These are phyloP conservation scores for Candida ficus DNA, from an alignment of 805 yeast species.

Conservation along the genomic window DNA sequence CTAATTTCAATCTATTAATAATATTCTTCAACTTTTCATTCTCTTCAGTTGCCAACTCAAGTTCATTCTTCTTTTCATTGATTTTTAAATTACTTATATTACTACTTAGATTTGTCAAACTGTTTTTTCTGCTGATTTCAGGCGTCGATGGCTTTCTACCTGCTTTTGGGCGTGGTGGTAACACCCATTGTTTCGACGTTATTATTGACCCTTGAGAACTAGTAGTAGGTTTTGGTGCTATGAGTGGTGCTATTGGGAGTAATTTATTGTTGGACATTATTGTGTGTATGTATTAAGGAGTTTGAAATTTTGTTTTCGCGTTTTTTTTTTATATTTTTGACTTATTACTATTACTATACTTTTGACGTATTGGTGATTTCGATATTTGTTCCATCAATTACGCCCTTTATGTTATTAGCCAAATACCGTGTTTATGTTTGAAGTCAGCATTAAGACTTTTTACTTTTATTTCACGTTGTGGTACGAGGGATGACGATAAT, in stretches of 20 bases:
- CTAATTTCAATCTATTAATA: constrained; percentile 34
- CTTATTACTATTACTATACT: no score
- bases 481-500: no score
- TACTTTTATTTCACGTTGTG: no score
- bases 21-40: constrained; percentile 39
- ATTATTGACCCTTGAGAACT: constrained; percentile 61
- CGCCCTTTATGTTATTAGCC: no score
- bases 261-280: not conserved
- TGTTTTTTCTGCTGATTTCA: constrained; percentile 1
- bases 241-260: constrained; percentile 3
- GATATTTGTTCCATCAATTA: no score
- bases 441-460: no score
- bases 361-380: no score
- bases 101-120: constrained; percentile 1
- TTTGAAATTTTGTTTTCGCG: not conserved
- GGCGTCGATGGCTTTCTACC: constrained; percentile 5
- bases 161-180: constrained; percentile 70
- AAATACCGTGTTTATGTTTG: no score
- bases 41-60: constrained; percentile 39
- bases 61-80: constrained; percentile 29
- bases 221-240: constrained; percentile 32
- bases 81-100: constrained; percentile 7
- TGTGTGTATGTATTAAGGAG: no score
- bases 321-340: no score
- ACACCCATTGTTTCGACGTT: constrained; percentile 73